A percentile compares a stretch with the other conserved stretches of the same genome.
Conservation (phyloP, 805 yeast genomes). For the Candida germanica region DNA sequence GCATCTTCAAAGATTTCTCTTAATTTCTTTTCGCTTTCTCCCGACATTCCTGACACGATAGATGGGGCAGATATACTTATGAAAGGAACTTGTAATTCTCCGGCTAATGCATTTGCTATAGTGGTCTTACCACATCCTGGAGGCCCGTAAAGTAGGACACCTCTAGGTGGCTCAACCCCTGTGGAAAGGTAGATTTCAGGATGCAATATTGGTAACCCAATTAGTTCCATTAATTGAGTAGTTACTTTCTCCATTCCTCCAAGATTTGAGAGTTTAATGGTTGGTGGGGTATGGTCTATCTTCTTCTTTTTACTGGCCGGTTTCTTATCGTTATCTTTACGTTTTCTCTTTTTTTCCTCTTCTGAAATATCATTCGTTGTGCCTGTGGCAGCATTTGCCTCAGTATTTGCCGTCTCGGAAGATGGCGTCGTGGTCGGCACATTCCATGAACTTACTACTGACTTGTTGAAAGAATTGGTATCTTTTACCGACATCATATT, state of each 20-base stretch:
- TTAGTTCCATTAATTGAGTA: constrained; percentile 81
- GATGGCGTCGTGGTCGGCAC: constrained; percentile 1
- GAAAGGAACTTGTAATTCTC: constrained; percentile 90
- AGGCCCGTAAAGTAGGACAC: constrained; percentile 92
- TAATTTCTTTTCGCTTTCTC: constrained; percentile 92
- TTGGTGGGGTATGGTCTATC: constrained; percentile 68
- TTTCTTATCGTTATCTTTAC: constrained; percentile 21
- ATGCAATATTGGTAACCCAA: constrained; percentile 88
- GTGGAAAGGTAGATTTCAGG: constrained; percentile 87
- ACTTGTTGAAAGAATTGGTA: constrained; percentile 68
- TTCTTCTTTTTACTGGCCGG: constrained; percentile 27
- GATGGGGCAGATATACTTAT: constrained; percentile 91
- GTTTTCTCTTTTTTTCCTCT: constrained; percentile 35
- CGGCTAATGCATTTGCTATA: constrained; percentile 93
- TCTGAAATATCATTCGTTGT: constrained; percentile 5
- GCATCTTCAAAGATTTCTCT: constrained; percentile 95
- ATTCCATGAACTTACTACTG: constrained; percentile 71
- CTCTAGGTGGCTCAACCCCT: constrained; percentile 94
- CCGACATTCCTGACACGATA: constrained; percentile 98
- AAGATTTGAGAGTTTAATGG: constrained; percentile 61
- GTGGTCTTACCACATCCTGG: constrained; percentile 99
- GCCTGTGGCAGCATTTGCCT: constrained; percentile 1
- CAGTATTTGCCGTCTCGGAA: background rate
- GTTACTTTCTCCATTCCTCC: constrained; percentile 92
- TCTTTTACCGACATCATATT: constrained; percentile 66